These are phyloP conservation scores for Sporothrix luriei DNA, from an alignment of 2,329 filamentous ascomycete species.

Conservation along the genomic window DNA sequence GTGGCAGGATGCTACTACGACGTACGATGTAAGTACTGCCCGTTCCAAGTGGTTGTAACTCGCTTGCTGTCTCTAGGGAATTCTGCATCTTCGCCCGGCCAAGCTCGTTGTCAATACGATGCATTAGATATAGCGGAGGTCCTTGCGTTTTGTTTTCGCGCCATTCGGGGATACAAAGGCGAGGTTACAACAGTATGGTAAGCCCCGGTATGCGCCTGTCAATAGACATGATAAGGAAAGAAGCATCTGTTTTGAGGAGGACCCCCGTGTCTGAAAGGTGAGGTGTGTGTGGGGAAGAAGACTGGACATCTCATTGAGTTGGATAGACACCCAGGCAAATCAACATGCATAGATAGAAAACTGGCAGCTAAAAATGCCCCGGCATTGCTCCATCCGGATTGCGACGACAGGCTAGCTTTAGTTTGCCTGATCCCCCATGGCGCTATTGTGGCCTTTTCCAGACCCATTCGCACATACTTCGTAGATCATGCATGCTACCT, in stretches of 20 bases:
- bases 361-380: not conserved
- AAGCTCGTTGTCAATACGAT: not conserved
- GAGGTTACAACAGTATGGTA: not conserved
- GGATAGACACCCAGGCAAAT: not conserved
- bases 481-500: not conserved
- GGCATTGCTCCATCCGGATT: conserved; percentile 1
- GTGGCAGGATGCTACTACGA: not conserved
- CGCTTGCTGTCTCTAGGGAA: not conserved
- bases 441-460: not conserved
- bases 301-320: not conserved
- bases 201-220: not conserved
- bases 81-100: not conserved
- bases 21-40: too few relatives aligned
- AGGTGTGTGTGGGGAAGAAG: conserved; percentile 11
- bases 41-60: not conserved
- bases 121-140: not conserved
- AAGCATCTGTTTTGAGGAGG: conserved; percentile 1
- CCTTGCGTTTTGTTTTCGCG: not conserved
- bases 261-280: not conserved
- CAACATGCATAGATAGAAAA: not conserved
- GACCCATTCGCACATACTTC: not conserved
- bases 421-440: not conserved
- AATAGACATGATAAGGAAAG: not conserved
- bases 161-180: not conserved
- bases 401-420: not conserved